These are phyloP conservation scores for Diplogelasinospora grovesii DNA, from an alignment of 495 filamentous ascomycete species.

Conservation along the genomic window DNA sequence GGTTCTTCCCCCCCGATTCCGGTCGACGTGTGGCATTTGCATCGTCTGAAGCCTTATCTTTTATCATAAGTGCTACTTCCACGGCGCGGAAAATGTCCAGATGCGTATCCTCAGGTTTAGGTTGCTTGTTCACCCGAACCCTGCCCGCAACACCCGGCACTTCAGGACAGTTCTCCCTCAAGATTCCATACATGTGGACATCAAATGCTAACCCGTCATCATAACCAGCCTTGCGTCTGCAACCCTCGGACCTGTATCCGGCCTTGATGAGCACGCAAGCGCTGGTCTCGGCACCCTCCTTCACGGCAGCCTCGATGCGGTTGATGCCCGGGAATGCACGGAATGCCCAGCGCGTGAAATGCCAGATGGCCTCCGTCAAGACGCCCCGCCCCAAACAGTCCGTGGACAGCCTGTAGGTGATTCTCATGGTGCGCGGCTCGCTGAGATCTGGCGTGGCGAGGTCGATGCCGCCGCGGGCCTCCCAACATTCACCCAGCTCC, in stretches of 20 bases:
- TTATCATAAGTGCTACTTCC: too few relatives aligned
- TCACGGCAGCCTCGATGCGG: conserved; percentile 29
- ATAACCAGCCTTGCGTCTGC: conserved; percentile 25
- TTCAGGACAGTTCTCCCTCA: conserved; percentile 31
- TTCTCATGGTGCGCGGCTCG: conserved; percentile 26
- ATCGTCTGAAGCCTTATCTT: too few relatives aligned
- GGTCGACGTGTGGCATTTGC: too few relatives aligned
- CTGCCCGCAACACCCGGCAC: conserved; percentile 51
- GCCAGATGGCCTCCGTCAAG: conserved; percentile 20
- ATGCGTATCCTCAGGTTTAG: too few relatives aligned
- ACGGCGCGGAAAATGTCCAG: too few relatives aligned
- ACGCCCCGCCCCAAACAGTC: conserved; percentile 33
- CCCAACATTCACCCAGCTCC: too few relatives aligned
- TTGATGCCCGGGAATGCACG: conserved; percentile 15
- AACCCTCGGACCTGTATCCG: conserved; percentile 34
- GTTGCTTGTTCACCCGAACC: too few relatives aligned
- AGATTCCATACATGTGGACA: conserved; percentile 22
- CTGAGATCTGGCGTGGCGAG: conserved; percentile 19
- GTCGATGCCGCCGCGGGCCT: conserved; percentile 32
- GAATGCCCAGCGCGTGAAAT: conserved; percentile 30
- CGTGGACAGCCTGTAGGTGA: conserved; percentile 36
- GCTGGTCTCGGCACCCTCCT: conserved; percentile 28
- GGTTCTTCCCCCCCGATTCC: too few relatives aligned
- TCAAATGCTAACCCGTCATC: conserved; percentile 30
- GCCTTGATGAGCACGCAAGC: conserved; percentile 25